Evolutionary conservation across 768 basidiomycete genomes (phyloP).

Genomic region (Imleria badia): DNA sequence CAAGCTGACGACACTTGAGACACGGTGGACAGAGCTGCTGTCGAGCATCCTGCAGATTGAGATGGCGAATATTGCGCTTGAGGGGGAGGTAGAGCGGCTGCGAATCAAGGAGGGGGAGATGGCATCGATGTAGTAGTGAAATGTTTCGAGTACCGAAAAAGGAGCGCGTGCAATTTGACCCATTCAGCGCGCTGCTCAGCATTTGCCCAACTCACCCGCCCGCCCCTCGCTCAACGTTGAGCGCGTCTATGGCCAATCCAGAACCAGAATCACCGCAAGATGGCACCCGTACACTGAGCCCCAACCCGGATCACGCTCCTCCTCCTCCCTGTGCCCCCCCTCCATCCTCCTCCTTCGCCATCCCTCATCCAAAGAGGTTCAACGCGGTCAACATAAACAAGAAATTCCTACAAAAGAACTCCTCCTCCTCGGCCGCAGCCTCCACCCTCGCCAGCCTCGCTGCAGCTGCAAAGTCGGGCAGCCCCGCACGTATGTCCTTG

Average conservation of each 20-base stretch:
- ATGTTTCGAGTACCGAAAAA: conserved; percentile 20
- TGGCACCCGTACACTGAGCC: conserved; percentile 11
- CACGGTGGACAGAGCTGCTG: conserved; percentile 90
- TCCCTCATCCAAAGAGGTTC: conserved; percentile 78
- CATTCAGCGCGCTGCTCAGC: conserved; percentile 1
- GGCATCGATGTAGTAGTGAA: conserved; percentile 31
- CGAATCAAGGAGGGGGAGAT: conserved; percentile 62
- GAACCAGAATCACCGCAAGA: conserved; percentile 40
- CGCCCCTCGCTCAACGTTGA: conserved; percentile 14
- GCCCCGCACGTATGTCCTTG: conserved; percentile 50
- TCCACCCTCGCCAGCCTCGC: conserved; percentile 44
- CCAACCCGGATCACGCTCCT: conserved; percentile 20
- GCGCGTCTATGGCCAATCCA: conserved; percentile 81
- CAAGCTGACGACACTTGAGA: conserved; percentile 80
- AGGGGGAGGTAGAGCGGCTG: conserved; percentile 70
- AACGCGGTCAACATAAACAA: conserved; percentile 92
- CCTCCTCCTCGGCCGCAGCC: conserved; percentile 50
- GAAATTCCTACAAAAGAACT: conserved; percentile 93
- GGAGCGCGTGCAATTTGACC: conserved; percentile 23
- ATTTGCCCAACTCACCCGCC: neutral
- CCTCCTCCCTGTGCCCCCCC: conserved; percentile 3
- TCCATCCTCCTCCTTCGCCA: conserved; percentile 24
- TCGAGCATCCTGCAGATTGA: conserved; percentile 91
- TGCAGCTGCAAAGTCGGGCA: conserved; percentile 47
- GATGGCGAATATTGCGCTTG: conserved; percentile 89